Evolutionary conservation across 176 grass and related monocot species (phyloP).

Genomic region (Aegilops bicornis): DNA sequence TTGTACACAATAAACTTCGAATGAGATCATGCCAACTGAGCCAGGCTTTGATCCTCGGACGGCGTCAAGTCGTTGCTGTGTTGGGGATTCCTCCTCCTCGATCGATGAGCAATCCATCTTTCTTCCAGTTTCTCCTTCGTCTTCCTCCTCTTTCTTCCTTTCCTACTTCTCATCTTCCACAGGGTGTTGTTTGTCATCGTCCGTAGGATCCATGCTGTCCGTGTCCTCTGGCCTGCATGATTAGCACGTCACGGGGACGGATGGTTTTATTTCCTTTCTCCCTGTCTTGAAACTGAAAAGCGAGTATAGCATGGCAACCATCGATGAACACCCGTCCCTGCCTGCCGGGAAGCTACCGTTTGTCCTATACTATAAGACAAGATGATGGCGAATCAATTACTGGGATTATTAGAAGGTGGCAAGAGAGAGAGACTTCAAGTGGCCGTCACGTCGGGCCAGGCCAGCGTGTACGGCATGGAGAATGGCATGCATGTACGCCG

Average conservation of each 20-base stretch:
- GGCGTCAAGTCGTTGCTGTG: not conserved
- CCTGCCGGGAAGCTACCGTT: not conserved
- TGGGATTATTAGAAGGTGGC: not conserved
- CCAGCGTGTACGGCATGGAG: not conserved
- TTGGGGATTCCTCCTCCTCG: not conserved
- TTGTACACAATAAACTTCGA: not conserved
- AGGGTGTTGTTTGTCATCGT: no score
- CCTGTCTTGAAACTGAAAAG: not conserved
- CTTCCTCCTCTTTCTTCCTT: no score
- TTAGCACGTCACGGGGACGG: slow-evolving; percentile 23
- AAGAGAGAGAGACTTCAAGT: not conserved
- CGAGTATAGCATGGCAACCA: not conserved
- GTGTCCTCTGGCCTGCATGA: not conserved
- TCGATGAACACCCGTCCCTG: not conserved
- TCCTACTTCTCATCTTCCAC: no score
- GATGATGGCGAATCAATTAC: not conserved
- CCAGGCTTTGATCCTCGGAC: not conserved
- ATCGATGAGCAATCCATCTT: no score
- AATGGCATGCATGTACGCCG: not conserved
- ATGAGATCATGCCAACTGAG: not conserved
- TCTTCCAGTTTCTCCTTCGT: no score
- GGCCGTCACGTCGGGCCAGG: not conserved
- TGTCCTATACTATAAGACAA: not conserved
- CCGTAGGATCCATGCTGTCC: not conserved
- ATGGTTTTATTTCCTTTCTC: not conserved